Conservation (phyloP, 140 eudicot genomes). For the Bidens hawaiensis region DNA sequence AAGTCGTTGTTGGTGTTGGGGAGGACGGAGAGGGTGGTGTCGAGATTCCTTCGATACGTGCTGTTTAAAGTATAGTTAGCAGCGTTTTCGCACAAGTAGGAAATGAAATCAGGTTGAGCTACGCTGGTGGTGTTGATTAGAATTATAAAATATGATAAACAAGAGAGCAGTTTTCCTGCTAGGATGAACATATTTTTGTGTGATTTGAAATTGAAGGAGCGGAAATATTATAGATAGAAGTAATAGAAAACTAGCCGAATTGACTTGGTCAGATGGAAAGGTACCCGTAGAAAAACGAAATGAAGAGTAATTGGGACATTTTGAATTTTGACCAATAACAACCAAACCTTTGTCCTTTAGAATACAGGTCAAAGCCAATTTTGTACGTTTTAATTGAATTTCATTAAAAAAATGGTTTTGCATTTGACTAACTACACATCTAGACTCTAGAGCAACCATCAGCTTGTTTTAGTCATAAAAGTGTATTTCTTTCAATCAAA, state of each 20-base stretch:
- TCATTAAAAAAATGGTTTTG: too few species aligned
- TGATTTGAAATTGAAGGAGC: neutral
- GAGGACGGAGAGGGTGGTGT: slow-evolving; percentile 5
- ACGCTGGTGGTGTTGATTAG: neutral
- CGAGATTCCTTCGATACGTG: neutral
- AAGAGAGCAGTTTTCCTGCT: neutral
- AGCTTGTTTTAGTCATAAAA: too few species aligned
- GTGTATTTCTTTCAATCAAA: too few species aligned
- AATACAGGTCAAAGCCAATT: too few species aligned
- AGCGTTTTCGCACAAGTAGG: neutral
- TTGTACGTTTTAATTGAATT: too few species aligned
- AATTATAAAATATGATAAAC: neutral
- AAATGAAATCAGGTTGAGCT: neutral
- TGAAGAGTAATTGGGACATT: too few species aligned
- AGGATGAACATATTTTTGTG: neutral
- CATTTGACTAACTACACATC: too few species aligned
- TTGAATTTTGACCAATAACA: too few species aligned
- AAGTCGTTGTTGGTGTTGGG: slow-evolving; percentile 10
- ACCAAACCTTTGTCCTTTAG: too few species aligned
- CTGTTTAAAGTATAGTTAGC: slow-evolving; percentile 10
- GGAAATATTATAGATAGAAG: neutral
- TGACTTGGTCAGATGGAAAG: neutral
- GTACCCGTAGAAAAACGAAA: neutral
- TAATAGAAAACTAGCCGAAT: neutral
- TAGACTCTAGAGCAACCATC: too few species aligned